Evolutionary conservation across 164 flowering plant genomes (phyloP).

Genomic region (Malania oleifera): DNA sequence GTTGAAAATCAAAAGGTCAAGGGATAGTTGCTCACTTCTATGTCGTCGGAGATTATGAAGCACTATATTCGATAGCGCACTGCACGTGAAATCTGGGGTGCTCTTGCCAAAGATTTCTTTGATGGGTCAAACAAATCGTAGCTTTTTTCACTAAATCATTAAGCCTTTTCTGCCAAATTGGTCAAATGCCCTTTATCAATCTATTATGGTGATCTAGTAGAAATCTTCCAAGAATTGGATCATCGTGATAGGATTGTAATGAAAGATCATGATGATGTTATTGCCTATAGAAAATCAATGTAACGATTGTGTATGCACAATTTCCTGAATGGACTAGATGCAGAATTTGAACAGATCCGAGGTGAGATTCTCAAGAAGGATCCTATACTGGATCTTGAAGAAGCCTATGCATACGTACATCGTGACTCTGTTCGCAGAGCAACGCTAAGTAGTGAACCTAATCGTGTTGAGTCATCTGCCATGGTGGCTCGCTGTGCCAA

Average conservation of each 20-base stretch:
- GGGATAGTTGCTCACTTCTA: too few species aligned
- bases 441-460: too few species aligned
- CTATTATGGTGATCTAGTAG: background rate
- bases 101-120: background rate
- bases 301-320: background rate
- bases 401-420: background rate
- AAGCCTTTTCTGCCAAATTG: background rate
- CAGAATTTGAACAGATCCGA: background rate
- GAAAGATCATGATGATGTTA: background rate
- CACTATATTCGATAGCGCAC: background rate
- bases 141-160: too few species aligned
- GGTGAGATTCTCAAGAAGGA: background rate
- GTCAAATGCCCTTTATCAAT: too few species aligned
- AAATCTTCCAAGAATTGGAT: background rate
- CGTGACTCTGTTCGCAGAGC: background rate
- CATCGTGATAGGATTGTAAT: too few species aligned
- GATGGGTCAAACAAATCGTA: background rate
- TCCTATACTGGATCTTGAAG: background rate
- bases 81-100: background rate
- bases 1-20: slow-evolving; percentile 4
- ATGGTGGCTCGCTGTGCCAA: background rate
- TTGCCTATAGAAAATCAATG: background rate
- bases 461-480: background rate
- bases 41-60: background rate
- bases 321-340: slow-evolving; percentile 1